These are phyloP conservation scores for Ceriops tagal DNA, from an alignment of 345 rosid genomes.

Conservation along the genomic window DNA sequence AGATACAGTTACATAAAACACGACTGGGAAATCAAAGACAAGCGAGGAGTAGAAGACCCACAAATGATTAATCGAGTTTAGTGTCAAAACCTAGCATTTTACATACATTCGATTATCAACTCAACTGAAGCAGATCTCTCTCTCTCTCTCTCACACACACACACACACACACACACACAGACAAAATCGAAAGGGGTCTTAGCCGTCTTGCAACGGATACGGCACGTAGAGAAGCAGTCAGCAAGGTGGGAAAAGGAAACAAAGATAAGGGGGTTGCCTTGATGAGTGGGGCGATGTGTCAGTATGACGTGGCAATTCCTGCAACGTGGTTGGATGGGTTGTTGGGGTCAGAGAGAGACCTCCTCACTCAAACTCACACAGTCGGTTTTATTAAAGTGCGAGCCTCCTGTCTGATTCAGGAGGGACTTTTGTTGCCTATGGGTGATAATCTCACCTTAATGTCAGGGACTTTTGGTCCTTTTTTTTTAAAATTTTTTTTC, in stretches of 20 bases:
- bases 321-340: not conserved
- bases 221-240: slow-evolving; percentile 4
- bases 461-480: too few relatives aligned
- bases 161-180: too few relatives aligned
- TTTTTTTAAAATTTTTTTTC: too few relatives aligned
- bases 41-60: too few relatives aligned
- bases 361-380: not conserved
- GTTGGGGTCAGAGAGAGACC: not conserved
- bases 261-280: not conserved
- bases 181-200: too few relatives aligned
- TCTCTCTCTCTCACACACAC: too few relatives aligned
- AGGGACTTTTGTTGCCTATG: not conserved
- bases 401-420: not conserved
- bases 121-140: too few relatives aligned
- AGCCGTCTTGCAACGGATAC: slow-evolving; percentile 1
- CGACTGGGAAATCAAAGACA: too few relatives aligned
- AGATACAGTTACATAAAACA: not conserved
- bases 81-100: too few relatives aligned
- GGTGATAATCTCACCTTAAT: too few relatives aligned
- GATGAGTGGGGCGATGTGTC: not conserved
- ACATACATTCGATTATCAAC: too few relatives aligned
- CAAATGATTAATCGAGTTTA: too few relatives aligned
- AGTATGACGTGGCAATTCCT: slow-evolving; percentile 2
- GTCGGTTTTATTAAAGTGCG: slow-evolving; percentile 8
- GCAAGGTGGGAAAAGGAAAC: not conserved